Evolutionary conservation across 768 basidiomycete species (phyloP).

Genomic region (Guyanaporus albipodus): DNA sequence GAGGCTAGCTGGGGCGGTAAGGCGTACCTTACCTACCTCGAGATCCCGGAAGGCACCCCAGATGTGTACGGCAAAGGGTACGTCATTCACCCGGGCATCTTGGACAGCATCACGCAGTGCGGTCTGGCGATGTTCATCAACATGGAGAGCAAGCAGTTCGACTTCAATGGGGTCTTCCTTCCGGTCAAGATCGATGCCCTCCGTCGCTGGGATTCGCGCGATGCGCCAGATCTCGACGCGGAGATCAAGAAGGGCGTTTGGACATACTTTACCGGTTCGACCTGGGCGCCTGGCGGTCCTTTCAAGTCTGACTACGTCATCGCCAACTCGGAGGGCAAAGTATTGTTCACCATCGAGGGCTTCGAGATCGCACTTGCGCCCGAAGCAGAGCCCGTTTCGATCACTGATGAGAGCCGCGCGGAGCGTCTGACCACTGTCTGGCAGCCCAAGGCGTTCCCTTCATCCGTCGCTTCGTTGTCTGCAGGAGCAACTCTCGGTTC

Average conservation of each 20-base stretch:
- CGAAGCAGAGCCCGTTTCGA: constrained; percentile 23
- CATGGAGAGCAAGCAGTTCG: constrained; percentile 29
- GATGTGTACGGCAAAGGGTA: constrained; percentile 31
- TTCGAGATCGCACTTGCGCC: constrained; percentile 34
- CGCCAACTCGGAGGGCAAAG: constrained; percentile 26
- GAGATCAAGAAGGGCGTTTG: constrained; percentile 30
- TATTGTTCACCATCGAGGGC: constrained; percentile 32
- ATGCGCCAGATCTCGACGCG: constrained; percentile 21
- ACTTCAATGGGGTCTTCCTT: constrained; percentile 31
- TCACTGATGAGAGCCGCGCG: constrained; percentile 24
- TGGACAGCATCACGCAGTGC: constrained; percentile 32
- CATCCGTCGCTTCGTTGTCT: constrained; percentile 8
- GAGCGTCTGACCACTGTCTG: constrained; percentile 31
- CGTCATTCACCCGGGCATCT: constrained; percentile 31
- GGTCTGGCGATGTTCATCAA: constrained; percentile 30
- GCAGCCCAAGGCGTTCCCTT: constrained; percentile 30
- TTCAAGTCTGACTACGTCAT: constrained; percentile 28
- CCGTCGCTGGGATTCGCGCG: constrained; percentile 28
- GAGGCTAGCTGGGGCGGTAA: constrained; percentile 26
- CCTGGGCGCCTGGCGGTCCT: constrained; percentile 24
- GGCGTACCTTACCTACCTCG: constrained; percentile 25
- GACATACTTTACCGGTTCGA: constrained; percentile 25
- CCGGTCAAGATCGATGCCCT: constrained; percentile 30
- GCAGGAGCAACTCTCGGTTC: constrained; percentile 8
- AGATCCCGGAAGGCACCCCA: constrained; percentile 19